Base-by-base conservation (phyloP, 1,139 yeast genomes). In the Pneumocystis jirovecii region DNA sequence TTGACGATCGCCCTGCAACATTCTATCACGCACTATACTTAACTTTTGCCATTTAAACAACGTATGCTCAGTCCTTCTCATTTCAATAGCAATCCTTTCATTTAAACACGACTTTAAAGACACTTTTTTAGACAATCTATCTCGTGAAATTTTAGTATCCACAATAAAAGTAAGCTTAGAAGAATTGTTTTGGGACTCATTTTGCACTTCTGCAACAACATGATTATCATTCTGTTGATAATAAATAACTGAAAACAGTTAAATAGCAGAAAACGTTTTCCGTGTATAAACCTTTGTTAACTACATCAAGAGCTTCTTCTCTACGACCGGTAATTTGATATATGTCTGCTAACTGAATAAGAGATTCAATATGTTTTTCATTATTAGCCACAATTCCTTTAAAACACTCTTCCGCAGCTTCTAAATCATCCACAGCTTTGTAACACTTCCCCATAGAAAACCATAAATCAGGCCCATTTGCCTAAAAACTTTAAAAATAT, bases 281-380 rank as follows among this genome's bases (percentile, higher is more conserved):
- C 66, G 74, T 69, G 65, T 75, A 67, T 66, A 76, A 75, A 15
- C 85, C 89, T 67, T 83, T 85, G 31, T 79, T 78, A 64, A 87
- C 77, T 45, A 88, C 75, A 40, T 74, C 74, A 61, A 83, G 81
- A 2, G 96, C 90, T 37, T 80, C 81, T 1, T 81, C 84, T 29
- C 80, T 80, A 63, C 87, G 86, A 29, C 86, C 88, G n/a, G 86
- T 77, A 69, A 75, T 73, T 69, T 85, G 88, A 67, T 85, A 82
- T 0, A 90, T 83, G 74, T 93, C 97, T 0, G 95, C 96, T 37
- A 93, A 77, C 0, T 88, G 86, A 45, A 90, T 79, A 71, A 87
- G 84, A 15, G 85, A 82, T 68, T 90, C 96, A 59, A 87, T 76
- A 71, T 89, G 85, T 17, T 80, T 78, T 0, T 88, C 87, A 8